phyloP scores from a whole-genome alignment of 768 basidiomycete genomes.

The Xanthoconium stramineum region DNA sequence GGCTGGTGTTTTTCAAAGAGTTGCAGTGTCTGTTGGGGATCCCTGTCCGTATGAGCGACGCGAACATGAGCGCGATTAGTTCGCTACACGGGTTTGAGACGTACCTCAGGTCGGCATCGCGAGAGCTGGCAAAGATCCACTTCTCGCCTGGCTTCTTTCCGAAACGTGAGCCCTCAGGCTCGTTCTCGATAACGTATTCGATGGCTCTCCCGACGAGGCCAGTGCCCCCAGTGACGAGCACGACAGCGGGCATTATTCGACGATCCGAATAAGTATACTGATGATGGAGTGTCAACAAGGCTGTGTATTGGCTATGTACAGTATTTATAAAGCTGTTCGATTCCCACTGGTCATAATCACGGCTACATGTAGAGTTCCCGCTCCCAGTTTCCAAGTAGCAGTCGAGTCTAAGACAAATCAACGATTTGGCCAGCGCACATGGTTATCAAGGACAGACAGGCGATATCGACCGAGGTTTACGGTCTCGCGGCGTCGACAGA shows the following conservation, averaged over 20 bases:
- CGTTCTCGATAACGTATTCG: slow-evolving; percentile 71
- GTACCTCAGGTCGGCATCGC: slow-evolving; percentile 84
- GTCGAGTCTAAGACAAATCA: no score
- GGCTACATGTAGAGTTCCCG: no score
- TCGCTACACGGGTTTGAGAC: background rate
- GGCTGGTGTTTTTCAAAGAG: slow-evolving; percentile 91
- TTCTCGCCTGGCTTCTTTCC: slow-evolving; percentile 73
- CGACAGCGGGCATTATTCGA: slow-evolving; percentile 38
- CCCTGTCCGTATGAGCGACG: slow-evolving; percentile 40
- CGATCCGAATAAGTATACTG: background rate
- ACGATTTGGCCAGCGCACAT: background rate
- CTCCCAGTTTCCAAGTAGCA: background rate
- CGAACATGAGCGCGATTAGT: slow-evolving; percentile 1
- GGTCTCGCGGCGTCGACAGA: slow-evolving; percentile 52
- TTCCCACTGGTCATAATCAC: no score
- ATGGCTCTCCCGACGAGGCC: slow-evolving; percentile 89
- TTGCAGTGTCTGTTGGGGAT: slow-evolving; percentile 61
- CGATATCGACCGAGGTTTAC: slow-evolving; percentile 60
- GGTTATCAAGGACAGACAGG: slow-evolving; percentile 44
- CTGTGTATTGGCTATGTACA: no score
- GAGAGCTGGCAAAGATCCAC: slow-evolving; percentile 81
- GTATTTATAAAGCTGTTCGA: no score
- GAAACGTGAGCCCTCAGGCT: slow-evolving; percentile 74
- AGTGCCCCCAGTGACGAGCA: slow-evolving; percentile 82
- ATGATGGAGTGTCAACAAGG: background rate